Evolutionary conservation across 768 basidiomycete genomes (phyloP).

Genomic region (Phaffia tasmanica): DNA sequence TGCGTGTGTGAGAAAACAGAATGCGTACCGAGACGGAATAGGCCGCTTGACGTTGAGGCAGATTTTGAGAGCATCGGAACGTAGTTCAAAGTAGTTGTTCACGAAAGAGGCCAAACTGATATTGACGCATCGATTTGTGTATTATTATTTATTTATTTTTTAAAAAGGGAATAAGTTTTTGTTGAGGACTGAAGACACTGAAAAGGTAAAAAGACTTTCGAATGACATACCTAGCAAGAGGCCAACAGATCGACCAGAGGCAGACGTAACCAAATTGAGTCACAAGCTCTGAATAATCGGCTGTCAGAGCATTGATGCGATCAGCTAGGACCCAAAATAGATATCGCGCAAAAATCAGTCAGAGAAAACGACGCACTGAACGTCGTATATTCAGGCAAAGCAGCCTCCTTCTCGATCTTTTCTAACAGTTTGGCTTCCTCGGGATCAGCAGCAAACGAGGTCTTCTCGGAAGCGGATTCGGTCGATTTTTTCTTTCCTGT

Average conservation of each 20-base stretch:
- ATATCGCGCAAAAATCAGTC: not conserved
- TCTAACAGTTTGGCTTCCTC: slow-evolving; percentile 72
- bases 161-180: not conserved
- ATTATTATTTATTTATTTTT: not conserved
- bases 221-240: slow-evolving; percentile 60
- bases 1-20: slow-evolving; percentile 32
- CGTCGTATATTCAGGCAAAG: slow-evolving; percentile 65
- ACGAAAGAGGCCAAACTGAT: slow-evolving; percentile 61
- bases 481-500: not conserved
- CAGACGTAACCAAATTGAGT: slow-evolving; percentile 79
- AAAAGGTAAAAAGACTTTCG: slow-evolving; percentile 4
- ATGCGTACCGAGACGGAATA: slow-evolving; percentile 73
- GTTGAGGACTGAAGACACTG: not conserved
- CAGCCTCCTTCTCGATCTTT: slow-evolving; percentile 60
- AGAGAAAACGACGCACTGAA: slow-evolving; percentile 43
- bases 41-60: slow-evolving; percentile 71
- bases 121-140: too few species aligned
- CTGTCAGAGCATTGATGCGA: slow-evolving; percentile 25
- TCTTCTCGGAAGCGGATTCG: slow-evolving; percentile 50
- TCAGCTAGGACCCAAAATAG: not conserved
- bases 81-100: slow-evolving; percentile 80
- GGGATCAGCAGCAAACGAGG: slow-evolving; percentile 33
- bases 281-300: slow-evolving; percentile 92
- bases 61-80: slow-evolving; percentile 93
- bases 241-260: slow-evolving; percentile 90